These are phyloP conservation scores for Plasmodium inui DNA, from an alignment of 169 alveolate genomes.

Conservation along the genomic window DNA sequence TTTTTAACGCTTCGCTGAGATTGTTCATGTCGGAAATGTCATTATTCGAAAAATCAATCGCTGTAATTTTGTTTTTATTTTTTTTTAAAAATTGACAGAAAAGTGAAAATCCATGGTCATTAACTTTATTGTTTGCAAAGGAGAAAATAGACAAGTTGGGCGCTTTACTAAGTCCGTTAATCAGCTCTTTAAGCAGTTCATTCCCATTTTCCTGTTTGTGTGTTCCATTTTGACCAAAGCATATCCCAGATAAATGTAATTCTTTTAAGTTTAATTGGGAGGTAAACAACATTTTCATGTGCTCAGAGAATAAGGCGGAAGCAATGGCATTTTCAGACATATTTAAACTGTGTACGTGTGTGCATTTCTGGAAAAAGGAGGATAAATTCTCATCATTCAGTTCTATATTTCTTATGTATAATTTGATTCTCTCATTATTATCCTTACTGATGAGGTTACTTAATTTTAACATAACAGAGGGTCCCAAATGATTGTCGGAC, in stretches of 20 bases:
- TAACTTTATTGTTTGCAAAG: constrained; percentile 29
- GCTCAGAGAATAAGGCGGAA: background rate
- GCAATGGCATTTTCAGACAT: constrained; percentile 25
- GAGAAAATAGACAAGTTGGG: constrained; percentile 16
- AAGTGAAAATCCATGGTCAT: constrained; percentile 10
- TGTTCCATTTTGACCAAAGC: background rate
- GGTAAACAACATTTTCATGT: constrained; percentile 23
- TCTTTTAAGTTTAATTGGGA: constrained; percentile 16
- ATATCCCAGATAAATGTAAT: constrained; percentile 26
- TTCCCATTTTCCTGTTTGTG: background rate
- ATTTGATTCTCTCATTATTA: constrained; percentile 2
- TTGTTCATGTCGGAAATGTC: background rate
- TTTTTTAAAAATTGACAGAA: constrained; percentile 28
- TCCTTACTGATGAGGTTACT: background rate
- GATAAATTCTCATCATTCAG: background rate
- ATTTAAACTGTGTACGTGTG: constrained; percentile 17
- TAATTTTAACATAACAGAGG: constrained; percentile 6
- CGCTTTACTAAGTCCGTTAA: background rate
- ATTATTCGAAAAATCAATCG: constrained; percentile 38
- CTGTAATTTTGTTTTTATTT: constrained; percentile 19
- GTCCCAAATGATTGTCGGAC: constrained; percentile 24
- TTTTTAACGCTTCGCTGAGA: constrained; percentile 29
- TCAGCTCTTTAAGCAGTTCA: background rate
- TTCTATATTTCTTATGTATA: constrained; percentile 6
- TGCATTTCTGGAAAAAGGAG: constrained; percentile 5